These are phyloP conservation scores for Rhododendron griersonianum DNA, from an alignment of 148 eudicot species.

Conservation along the genomic window DNA sequence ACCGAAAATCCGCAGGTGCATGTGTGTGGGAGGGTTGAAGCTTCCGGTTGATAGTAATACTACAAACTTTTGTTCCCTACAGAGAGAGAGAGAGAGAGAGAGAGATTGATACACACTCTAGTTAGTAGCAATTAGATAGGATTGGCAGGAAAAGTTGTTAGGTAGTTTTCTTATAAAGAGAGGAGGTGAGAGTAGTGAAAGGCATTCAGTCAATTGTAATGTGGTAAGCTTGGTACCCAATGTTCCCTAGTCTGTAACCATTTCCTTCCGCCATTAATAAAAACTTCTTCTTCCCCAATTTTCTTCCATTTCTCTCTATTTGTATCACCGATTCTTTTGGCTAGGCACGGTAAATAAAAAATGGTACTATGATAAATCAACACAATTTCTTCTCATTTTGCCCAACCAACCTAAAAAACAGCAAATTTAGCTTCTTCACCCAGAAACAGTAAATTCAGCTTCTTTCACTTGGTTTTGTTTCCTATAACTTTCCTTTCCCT, in stretches of 20 bases:
- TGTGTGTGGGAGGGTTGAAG: constrained; percentile 90
- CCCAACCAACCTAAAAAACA: background rate
- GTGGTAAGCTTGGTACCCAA: background rate
- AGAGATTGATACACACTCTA: background rate
- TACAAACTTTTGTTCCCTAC: constrained; percentile 37
- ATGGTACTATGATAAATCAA: background rate
- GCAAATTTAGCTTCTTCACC: background rate
- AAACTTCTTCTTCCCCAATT: too few relatives aligned
- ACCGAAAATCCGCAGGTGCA: constrained; percentile 96
- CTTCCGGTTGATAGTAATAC: constrained; percentile 84
- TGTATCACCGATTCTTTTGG: background rate
- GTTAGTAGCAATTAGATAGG: too few relatives aligned
- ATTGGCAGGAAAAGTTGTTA: background rate
- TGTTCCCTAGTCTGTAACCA: background rate
- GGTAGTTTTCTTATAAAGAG: background rate
- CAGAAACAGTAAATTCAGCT: background rate
- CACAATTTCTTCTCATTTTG: background rate
- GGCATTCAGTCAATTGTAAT: background rate
- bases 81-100: background rate
- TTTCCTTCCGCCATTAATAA: too few relatives aligned
- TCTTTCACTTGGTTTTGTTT: background rate
- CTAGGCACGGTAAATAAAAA: background rate
- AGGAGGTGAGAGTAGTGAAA: background rate
- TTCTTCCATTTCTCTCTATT: too few relatives aligned
- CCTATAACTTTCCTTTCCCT: background rate